Conservation (phyloP, 306 rosid species). For the Amphicarpaea edgeworthii region DNA sequence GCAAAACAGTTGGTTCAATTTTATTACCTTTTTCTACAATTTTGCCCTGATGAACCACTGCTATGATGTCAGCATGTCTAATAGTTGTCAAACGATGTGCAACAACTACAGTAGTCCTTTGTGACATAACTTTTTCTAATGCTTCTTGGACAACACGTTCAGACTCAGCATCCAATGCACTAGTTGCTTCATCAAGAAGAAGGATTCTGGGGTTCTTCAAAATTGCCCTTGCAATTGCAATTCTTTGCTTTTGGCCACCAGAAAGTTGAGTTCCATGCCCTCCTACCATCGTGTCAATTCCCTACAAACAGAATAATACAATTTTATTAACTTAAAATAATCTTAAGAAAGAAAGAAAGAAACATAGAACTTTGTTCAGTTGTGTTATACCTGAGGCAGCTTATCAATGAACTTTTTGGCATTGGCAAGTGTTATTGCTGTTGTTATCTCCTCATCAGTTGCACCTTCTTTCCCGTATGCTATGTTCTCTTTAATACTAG, state of each 20-base stretch:
- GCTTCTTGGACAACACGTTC: constrained; percentile 96
- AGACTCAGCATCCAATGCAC: constrained; percentile 83
- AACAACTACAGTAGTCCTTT: constrained; percentile 80
- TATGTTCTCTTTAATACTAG: background rate
- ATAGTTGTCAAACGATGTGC: constrained; percentile 95
- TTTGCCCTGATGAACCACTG: constrained; percentile 88
- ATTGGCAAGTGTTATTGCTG: constrained; percentile 77
- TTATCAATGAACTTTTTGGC: constrained; percentile 86
- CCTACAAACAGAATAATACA: constrained; percentile 52
- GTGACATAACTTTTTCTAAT: constrained; percentile 62
- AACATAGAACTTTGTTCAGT: background rate
- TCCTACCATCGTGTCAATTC: constrained; percentile 80
- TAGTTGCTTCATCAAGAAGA: background rate
- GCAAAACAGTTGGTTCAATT: background rate
- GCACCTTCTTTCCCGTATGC: constrained; percentile 68
- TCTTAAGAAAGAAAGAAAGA: background rate
- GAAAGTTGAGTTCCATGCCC: constrained; percentile 84
- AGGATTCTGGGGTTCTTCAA: background rate
- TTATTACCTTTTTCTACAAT: constrained; percentile 72
- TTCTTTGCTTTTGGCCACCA: background rate
- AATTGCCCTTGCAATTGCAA: background rate
- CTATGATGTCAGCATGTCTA: constrained; percentile 75
- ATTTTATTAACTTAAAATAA: background rate
- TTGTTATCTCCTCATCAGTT: constrained; percentile 67
- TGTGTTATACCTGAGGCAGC: constrained; percentile 58